Base-by-base conservation (phyloP, 2,329 filamentous ascomycete species). In the Aotearoamyces nothofagi region DNA sequence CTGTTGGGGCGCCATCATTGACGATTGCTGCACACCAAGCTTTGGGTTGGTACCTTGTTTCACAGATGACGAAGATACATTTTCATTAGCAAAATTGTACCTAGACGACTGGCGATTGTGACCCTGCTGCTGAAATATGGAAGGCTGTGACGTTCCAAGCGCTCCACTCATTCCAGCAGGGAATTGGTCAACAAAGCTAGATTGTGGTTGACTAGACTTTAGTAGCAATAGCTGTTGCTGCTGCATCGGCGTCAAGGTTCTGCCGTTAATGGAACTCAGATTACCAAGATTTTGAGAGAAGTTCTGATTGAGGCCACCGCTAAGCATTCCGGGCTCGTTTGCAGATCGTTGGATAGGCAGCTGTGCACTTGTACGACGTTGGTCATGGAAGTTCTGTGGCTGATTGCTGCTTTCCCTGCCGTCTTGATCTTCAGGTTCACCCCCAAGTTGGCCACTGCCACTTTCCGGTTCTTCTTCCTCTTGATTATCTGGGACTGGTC, bases 341-440 rank as follows among this genome's bases (percentile, higher is more conserved):
- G 51, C 58, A 30, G 60, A 61, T 42, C 79, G 69, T 44, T 86
- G 79, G 17, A 82, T 79, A 7, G 84, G 81, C 3, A 79, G 75
- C 43, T 84, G 82, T 5, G 82, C 73, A 9, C 69, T 71, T 34
- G 67, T 61, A 34, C 72, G 69, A 27, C 73, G 67, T 35, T 73
- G 66, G 33, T 69, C 66, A 24, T 66, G 63, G 22, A 66, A 66
- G 26, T 51, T 48, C 41, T 65, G 58, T 22, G 54, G 31, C 16
- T 45, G 33, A 11, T 16, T 20, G 5, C 26, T 22, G 11, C 24
- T 39, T 27, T 69, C 66, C 11, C 61, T 58, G 11, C 53, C 46
- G 13, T 82, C 76, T 36, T 69, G 65, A 40, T 92, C 83, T 49
- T 96, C 87, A 0, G 87, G 87, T 49, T 96, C 87, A 24, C 87